A percentile compares a stretch with the other conserved stretches of the same genome.
Evolutionary conservation across 768 basidiomycete species (phyloP).

Genomic region (Macrolepiota dolichaula): DNA sequence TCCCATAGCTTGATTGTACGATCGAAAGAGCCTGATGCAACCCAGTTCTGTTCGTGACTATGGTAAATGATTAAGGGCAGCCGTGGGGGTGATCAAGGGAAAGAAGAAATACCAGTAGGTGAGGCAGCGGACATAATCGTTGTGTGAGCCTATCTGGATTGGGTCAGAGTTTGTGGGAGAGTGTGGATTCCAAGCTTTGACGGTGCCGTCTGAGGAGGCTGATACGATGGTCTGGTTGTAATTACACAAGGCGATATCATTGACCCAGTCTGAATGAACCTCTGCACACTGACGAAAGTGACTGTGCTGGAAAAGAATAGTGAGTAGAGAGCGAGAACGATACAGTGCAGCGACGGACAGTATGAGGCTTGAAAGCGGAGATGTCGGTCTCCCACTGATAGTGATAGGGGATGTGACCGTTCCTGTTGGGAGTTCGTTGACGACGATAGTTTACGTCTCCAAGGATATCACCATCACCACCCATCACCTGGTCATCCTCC

Average conservation of each 20-base stretch:
- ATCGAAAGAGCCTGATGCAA: constrained; percentile 94
- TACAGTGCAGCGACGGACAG: constrained; percentile 34
- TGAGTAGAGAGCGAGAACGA: constrained; percentile 6
- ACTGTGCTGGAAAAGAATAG: constrained; percentile 35
- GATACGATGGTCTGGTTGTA: constrained; percentile 91
- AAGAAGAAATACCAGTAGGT: constrained; percentile 55
- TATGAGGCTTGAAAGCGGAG: constrained; percentile 42
- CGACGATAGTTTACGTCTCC: constrained; percentile 56
- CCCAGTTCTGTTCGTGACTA: constrained; percentile 80
- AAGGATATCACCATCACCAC: constrained; percentile 73
- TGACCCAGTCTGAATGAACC: constrained; percentile 93
- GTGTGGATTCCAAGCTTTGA: constrained; percentile 94
- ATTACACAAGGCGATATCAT: constrained; percentile 90
- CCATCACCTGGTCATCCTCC: constrained; percentile 49
- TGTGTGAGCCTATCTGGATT: constrained; percentile 65
- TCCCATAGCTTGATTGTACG: constrained; percentile 96
- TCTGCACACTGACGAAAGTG: constrained; percentile 87
- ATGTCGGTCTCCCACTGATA: constrained; percentile 78
- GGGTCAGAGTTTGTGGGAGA: constrained; percentile 56
- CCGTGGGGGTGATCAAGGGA: not conserved
- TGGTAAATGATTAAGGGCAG: constrained; percentile 17
- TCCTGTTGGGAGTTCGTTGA: constrained; percentile 32
- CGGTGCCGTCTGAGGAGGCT: constrained; percentile 92
- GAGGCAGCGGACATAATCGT: constrained; percentile 85
- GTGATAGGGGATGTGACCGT: constrained; percentile 55